Conservation (phyloP, 768 basidiomycete genomes). For the Infundibulicybe gibba region DNA sequence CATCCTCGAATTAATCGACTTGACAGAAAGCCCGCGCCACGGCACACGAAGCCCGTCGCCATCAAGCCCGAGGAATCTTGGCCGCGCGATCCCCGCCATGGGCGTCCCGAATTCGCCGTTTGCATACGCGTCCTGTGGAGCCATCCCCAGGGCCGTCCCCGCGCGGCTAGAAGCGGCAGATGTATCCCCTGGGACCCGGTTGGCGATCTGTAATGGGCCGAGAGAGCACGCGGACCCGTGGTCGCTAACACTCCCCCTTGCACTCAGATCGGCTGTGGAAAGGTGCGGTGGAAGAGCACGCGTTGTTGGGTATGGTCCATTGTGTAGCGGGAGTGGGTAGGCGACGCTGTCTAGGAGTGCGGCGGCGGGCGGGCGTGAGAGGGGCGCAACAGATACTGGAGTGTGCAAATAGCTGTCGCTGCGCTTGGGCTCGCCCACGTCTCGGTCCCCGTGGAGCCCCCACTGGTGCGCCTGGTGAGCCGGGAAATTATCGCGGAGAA, state of each 20-base stretch:
- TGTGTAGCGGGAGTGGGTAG: slow-evolving; percentile 15
- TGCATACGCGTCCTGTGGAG: background rate
- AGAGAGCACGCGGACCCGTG: slow-evolving; percentile 31
- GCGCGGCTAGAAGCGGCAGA: slow-evolving; percentile 29
- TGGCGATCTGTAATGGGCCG: slow-evolving; percentile 44
- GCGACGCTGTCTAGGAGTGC: slow-evolving; percentile 10
- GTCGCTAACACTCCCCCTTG: slow-evolving; percentile 15
- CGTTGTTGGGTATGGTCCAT: slow-evolving; percentile 14
- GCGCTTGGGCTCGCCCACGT: slow-evolving; percentile 38
- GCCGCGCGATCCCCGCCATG: slow-evolving; percentile 15
- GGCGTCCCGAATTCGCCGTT: slow-evolving; percentile 18
- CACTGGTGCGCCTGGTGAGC: slow-evolving; percentile 25
- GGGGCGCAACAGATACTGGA: slow-evolving; percentile 12
- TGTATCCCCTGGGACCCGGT: slow-evolving; percentile 44
- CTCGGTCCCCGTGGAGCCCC: slow-evolving; percentile 36
- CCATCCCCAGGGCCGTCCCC: slow-evolving; percentile 16
- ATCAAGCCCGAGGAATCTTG: slow-evolving; percentile 28
- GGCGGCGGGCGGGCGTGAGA: slow-evolving; percentile 10
- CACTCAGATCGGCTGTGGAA: slow-evolving; percentile 7
- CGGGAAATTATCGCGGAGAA: slow-evolving; percentile 16
- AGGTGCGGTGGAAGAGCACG: slow-evolving; percentile 27
- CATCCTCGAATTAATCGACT: background rate
- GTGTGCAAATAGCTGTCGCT: slow-evolving; percentile 20
- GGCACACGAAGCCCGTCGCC: slow-evolving; percentile 25
- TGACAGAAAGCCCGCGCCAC: slow-evolving; percentile 15